These are phyloP conservation scores for Vitis amurensis DNA, from an alignment of 164 flowering plant genomes.

Conservation along the genomic window DNA sequence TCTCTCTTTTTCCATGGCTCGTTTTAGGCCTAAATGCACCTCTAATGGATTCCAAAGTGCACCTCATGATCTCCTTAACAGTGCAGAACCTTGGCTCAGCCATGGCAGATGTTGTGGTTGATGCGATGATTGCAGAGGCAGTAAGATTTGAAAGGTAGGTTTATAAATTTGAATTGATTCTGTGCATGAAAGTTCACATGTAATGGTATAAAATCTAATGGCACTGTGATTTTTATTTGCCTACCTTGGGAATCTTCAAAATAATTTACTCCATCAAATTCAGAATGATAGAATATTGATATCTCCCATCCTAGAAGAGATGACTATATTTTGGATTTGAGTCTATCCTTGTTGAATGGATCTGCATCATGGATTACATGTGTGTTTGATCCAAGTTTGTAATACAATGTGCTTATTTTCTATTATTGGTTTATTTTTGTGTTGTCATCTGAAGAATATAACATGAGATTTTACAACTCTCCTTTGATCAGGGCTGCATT, in stretches of 20 bases:
- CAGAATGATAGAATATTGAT: too few species aligned
- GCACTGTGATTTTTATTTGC: background rate
- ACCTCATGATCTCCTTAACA: conserved; percentile 64
- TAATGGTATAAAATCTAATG: background rate
- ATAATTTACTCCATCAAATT: too few species aligned
- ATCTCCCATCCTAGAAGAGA: too few species aligned
- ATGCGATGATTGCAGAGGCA: conserved; percentile 98
- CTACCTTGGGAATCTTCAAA: too few species aligned
- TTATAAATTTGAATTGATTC: background rate
- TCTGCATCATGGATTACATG: too few species aligned
- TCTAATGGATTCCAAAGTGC: conserved; percentile 54
- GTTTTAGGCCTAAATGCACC: conserved; percentile 51
- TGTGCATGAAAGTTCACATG: background rate
- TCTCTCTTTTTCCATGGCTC: conserved; percentile 85
- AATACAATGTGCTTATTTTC: background rate
- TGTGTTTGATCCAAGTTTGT: background rate
- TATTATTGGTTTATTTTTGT: background rate
- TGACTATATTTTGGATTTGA: too few species aligned
- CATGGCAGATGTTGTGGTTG: conserved; percentile 94
- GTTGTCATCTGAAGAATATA: background rate
- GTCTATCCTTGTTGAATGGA: too few species aligned
- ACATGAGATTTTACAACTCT: conserved; percentile 5
- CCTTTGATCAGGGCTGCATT: conserved; percentile 62
- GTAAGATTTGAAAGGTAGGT: conserved; percentile 65
- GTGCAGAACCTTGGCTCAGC: conserved; percentile 88